Evolutionary conservation across 73 alveolate genomes (phyloP).

Genomic region (Tetrahymena elliotti): DNA sequence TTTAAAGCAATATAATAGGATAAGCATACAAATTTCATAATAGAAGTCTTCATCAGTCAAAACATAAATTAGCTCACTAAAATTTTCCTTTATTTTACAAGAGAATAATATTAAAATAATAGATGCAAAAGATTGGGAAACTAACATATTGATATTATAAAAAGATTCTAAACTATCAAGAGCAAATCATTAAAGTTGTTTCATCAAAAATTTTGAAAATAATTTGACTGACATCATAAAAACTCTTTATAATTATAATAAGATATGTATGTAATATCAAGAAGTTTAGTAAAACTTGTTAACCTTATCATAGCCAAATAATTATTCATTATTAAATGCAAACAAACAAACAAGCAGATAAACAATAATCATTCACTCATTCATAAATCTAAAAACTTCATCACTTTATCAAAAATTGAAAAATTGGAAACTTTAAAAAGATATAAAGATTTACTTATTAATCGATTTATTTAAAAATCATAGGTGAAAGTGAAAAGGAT

Average conservation of each 20-base stretch:
- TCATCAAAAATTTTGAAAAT: neutral
- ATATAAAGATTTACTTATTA: neutral
- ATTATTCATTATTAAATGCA: no score
- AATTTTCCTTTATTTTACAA: neutral
- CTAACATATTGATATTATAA: neutral
- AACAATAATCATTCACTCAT: neutral
- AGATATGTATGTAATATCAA: no score
- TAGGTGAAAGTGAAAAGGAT: slow-evolving; percentile 48
- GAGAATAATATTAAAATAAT: no score
- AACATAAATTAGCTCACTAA: neutral
- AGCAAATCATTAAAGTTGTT: neutral
- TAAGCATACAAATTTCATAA: neutral
- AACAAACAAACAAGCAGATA: no score
- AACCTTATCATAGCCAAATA: no score
- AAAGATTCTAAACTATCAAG: neutral
- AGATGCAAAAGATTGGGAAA: no score
- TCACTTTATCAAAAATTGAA: no score
- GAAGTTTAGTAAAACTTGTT: no score
- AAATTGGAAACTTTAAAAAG: neutral
- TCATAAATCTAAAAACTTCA: no score
- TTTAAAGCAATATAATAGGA: neutral
- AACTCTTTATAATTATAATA: no score
- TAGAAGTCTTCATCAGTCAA: neutral
- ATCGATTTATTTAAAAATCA: neutral
- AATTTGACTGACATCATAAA: neutral